Base-by-base conservation (phyloP, 345 rosid genomes). In the Xanthoceras sorbifolium region DNA sequence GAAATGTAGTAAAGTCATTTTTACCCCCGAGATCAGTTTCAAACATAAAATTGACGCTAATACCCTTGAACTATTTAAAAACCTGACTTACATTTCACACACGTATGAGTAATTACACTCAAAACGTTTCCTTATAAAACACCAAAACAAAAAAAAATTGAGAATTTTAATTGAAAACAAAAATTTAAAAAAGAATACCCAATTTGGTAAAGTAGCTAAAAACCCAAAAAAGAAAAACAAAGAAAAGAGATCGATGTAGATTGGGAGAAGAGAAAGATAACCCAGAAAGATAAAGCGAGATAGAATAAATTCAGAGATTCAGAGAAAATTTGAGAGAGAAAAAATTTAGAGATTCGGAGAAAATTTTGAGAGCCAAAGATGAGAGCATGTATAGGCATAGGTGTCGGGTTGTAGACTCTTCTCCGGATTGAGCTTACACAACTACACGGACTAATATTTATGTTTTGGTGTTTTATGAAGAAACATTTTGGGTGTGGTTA, bases 311-410 rank as follows among this genome's bases (percentile, higher is more conserved):
- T n/a, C n/a, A n/a, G n/a, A n/a, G n/a, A n/a, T n/a, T n/a, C n/a
- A n/a, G n/a, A n/a, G n/a, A n/a, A n/a, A n/a, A n/a, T n/a, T n/a
- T n/a, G n/a, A n/a, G n/a, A n/a, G n/a, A n/a, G n/a, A 40, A 62
- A 55, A 1, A 23, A 12, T 22, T 34, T 22, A 2, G 20, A 55
- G 74, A 71, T 25, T 23, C 12, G 12, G 36, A 72, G 67, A 55
- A 55, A 55, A 55, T 6, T n/a, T 57, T 57, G 72, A 60, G 72
- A 10, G 64, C 36, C 28, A 77, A 54, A 74, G 48, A 48, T 64
- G 52, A 59, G 69, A 77, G 80, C 78, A 64, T 60, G 87, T 78
- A 84, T 20, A 73, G 81, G 87, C 81, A 76, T 71, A 73, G 82
- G 71, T 78, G 86, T 81, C 86, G 77, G 78, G 79, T 76, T 50